A percentile compares a stretch with the other conserved stretches of the same genome.
These are phyloP conservation scores for Neohortaea acidophila DNA, from an alignment of 495 filamentous ascomycete species.

Conservation along the genomic window DNA sequence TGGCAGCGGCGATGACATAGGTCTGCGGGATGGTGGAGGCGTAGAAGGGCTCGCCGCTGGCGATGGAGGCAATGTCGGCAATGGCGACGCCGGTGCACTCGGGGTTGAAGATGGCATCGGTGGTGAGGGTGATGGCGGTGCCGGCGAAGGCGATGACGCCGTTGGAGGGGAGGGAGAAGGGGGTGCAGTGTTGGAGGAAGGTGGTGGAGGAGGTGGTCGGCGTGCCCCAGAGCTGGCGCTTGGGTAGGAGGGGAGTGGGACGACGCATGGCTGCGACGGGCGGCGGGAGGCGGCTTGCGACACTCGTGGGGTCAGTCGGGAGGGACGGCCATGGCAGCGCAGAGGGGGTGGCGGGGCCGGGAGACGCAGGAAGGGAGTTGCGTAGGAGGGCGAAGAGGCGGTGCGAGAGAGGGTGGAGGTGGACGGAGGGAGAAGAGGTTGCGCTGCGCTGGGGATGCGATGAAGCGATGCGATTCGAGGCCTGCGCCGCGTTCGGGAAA, in stretches of 20 bases:
- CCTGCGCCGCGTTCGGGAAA: too few relatives aligned
- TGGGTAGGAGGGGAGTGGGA: too few relatives aligned
- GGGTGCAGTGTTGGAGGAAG: conserved; percentile 22
- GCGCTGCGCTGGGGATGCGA: too few relatives aligned
- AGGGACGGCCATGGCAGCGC: too few relatives aligned
- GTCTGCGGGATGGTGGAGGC: conserved; percentile 78
- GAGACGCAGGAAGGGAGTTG: too few relatives aligned
- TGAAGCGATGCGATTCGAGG: too few relatives aligned
- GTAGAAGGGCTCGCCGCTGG: conserved; percentile 77
- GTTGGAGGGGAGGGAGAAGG: conserved; percentile 27
- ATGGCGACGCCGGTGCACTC: conserved; percentile 22
- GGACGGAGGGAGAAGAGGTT: too few relatives aligned
- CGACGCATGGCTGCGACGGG: too few relatives aligned
- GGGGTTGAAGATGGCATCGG: conserved; percentile 27
- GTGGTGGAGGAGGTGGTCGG: not conserved
- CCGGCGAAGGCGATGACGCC: conserved; percentile 24
- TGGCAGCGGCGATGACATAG: conserved; percentile 81
- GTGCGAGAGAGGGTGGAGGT: too few relatives aligned
- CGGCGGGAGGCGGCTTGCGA: not conserved
- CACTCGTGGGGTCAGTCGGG: too few relatives aligned
- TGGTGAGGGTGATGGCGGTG: conserved; percentile 25
- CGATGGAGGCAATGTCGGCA: conserved; percentile 20
- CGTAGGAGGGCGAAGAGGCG: too few relatives aligned
- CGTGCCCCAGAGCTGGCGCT: conserved; percentile 15
- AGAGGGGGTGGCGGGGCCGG: too few relatives aligned